Base-by-base conservation (phyloP, 169 alveolate genomes). In the Sarcocystis neurona region DNA sequence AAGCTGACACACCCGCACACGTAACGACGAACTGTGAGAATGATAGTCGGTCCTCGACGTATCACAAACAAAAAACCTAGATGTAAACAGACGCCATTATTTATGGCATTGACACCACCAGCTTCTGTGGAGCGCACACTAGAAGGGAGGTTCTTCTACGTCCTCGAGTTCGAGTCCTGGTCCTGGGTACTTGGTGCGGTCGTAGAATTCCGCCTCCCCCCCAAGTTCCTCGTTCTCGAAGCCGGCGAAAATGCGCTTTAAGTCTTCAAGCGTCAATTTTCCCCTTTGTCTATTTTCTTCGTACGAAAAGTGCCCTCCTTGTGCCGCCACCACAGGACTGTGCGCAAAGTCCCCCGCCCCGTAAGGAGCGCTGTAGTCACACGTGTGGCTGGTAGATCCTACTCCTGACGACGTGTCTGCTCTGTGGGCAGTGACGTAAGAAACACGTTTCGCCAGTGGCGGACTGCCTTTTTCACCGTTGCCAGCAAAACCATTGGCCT, bases 221-320 rank as follows among this genome's bases (percentile, higher is more conserved):
- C 46, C 41, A 20, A 47, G 68, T 68, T 77, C 84, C 27, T 88
- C 91, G 63, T 82, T 72, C 41, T 72, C 82, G 82, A 72, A 88
- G n/a, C 91, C 91, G 77, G 74, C 84, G 58, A 88, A 88, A 41
- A 88, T 72, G 58, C 50, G 79, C 30, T 88, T 88, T 56, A 88
- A 85, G 53, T 88, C 91, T 30, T 78, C 88, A 30, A 88, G 41
- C 10, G 91, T 78, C 41, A 88, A 84, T 10, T 84, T 66, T 6
- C 91, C 91, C 47, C 56, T 56, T n/a, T 60, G 47, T 79, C 46
- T 78, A 37, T 88, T 84, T 41, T 80, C 91, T 46, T 88, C 91
- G 72, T 39, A 72, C 27, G 82, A 72, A n/a, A 39, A 48, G 1
- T 47, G n/a, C 34, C 53, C 8, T 32, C 58, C 82, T 0, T 34